Base-by-base conservation (phyloP, 805 yeast genomes). In the Yarrowia sp. region DNA sequence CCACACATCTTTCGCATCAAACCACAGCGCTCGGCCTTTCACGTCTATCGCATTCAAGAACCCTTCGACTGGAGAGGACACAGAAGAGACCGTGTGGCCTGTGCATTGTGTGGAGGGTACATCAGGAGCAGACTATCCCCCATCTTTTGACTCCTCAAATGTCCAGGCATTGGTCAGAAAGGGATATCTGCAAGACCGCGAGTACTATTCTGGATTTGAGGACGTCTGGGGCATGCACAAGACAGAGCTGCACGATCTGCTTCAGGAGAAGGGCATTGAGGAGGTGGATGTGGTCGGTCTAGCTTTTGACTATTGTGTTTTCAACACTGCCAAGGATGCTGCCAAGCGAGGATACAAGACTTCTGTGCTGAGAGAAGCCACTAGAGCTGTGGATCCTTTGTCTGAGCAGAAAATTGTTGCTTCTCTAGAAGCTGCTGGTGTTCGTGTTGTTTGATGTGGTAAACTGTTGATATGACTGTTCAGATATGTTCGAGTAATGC, bases 231-330 rank as follows among this genome's bases (percentile, higher is more conserved):
- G 82, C 25, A 68, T 81, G 25, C 86, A 87, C 68, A 76, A 82
- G 42, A 91, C 97, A 0, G 92, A 84, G 61, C 75, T 91, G 65
- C 77, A 79, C 59, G 71, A 70, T 1, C 73, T 79, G 41, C 77
- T 92, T 65, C 71, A 69, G 24, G 68, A 75, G 0, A 70, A 80
- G 38, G 74, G 72, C 0, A 82, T 90, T 42, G 78, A 81, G 2
- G 81, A 84, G 41, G 90, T 91, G 1, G 83, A 78, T 46, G 80
- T 88, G 21, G 93, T 86, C 1, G 98, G 97, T 0, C 68, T 92
- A 19, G 97, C 97, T 0, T 84, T 84, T 65, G 98, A 92, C 70
- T 90, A 77, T 72, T 92, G 98, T 72, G 97, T 93, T 3, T 74
- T 84, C 67, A 80, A 84, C 69, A 86, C 96, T 0, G 90, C 96